Conservation (phyloP, 1,139 yeast species). For the Debaryomycetaceae sp. region DNA sequence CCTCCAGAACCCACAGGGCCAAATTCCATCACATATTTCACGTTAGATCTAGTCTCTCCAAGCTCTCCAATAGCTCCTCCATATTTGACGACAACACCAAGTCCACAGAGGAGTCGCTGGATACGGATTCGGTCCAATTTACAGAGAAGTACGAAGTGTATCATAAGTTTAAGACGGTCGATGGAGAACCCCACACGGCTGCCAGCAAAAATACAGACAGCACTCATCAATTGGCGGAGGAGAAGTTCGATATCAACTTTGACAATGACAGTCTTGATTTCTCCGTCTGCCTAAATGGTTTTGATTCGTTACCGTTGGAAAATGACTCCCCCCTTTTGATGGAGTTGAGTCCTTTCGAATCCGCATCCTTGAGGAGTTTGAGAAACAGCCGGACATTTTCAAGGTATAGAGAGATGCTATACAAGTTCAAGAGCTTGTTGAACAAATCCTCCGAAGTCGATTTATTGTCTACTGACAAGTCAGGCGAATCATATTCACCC, state of each 20-base stretch:
- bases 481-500: constrained; percentile 6
- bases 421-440: constrained; percentile 3
- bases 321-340: neutral
- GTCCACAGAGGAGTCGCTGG: neutral
- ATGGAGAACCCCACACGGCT: neutral
- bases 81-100: neutral
- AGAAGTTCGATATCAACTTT: constrained; percentile 2
- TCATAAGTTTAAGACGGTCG: constrained; percentile 2
- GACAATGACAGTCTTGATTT: constrained; percentile 5
- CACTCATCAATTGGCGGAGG: neutral
- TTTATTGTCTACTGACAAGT: constrained; percentile 1
- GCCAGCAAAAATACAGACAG: neutral
- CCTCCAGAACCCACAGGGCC: neutral
- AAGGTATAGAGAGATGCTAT: neutral
- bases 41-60: constrained; percentile 1
- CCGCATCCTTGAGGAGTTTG: neutral
- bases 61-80: constrained; percentile 1
- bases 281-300: constrained; percentile 1
- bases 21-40: constrained; percentile 1
- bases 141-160: constrained; percentile 1
- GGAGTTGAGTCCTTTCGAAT: constrained; percentile 5
- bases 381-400: neutral
- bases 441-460: constrained; percentile 1
- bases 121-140: neutral
- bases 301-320: neutral